These are phyloP conservation scores for Lyophyllum shimeji DNA, from an alignment of 768 basidiomycete species.

Conservation along the genomic window DNA sequence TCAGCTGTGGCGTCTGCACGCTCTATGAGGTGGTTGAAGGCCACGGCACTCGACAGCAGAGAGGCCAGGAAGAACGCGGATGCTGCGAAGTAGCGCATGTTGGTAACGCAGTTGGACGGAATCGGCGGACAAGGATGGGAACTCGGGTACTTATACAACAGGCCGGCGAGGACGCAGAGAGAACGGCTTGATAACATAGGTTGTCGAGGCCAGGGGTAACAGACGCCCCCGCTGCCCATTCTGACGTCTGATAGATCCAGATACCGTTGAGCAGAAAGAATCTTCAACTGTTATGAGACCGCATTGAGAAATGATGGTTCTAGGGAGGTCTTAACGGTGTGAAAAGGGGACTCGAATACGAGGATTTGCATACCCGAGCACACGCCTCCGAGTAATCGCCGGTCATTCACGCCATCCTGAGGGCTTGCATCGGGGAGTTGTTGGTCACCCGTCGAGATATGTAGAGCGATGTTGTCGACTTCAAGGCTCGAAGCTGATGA, in stretches of 20 bases:
- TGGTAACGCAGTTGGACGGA: neutral
- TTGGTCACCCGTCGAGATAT: neutral
- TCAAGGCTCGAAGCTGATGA: neutral
- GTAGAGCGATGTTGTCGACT: neutral
- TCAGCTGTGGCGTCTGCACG: constrained; percentile 23
- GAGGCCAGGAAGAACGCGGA: constrained; percentile 1
- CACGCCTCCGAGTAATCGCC: neutral
- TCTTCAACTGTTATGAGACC: neutral
- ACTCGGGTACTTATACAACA: neutral
- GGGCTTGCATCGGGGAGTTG: neutral
- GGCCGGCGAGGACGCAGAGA: neutral
- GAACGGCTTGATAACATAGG: constrained; percentile 1
- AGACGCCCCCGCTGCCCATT: neutral
- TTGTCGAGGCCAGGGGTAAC: constrained; percentile 4
- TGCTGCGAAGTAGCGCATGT: constrained; percentile 9
- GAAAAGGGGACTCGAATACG: neutral
- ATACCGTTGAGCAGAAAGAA: neutral
- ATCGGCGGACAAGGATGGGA: neutral
- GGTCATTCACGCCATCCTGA: neutral
- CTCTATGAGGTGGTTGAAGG: constrained; percentile 2
- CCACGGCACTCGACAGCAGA: constrained; percentile 2
- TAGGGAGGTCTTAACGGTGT: neutral
- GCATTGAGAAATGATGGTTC: neutral
- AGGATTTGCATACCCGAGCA: neutral
- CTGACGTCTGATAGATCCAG: constrained; percentile 11